These are phyloP conservation scores for Hondaea fermentalgiana DNA, from an alignment of 108 stramenopile genomes.

Conservation along the genomic window DNA sequence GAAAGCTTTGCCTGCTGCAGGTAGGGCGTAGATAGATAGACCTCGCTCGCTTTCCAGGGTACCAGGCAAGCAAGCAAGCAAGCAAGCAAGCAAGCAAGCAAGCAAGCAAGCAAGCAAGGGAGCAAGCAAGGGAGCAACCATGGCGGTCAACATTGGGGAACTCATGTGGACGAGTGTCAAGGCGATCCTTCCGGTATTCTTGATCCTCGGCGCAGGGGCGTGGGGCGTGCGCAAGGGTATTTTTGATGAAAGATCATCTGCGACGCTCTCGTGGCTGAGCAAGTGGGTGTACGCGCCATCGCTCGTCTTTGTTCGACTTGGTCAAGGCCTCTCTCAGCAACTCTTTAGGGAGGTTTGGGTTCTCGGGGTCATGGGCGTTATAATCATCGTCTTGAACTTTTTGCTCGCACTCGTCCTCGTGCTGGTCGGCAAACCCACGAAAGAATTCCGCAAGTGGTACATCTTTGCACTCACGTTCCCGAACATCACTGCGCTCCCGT, in stretches of 20 bases:
- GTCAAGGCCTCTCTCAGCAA: background rate
- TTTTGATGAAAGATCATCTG: background rate
- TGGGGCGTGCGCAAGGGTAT: background rate
- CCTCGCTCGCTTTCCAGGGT: no score
- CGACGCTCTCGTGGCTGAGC: background rate
- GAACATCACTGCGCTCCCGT: background rate
- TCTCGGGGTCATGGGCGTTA: background rate
- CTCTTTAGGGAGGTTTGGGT: background rate
- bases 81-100: no score
- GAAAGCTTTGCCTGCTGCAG: no score
- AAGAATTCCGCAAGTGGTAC: background rate
- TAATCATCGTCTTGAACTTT: background rate
- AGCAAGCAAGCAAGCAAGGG: no score
- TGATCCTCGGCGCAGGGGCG: background rate
- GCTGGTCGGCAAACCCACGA: background rate
- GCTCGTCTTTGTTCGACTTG: background rate
- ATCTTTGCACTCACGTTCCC: background rate
- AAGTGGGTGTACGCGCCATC: background rate
- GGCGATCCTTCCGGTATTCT: background rate
- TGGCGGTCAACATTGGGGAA: background rate
- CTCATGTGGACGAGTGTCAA: constrained; percentile 5
- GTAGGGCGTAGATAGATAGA: no score
- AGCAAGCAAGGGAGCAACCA: background rate
- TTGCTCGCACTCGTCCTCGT: background rate
- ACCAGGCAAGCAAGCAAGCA: no score